A percentile compares a stretch with the other conserved stretches of the same genome.
Evolutionary conservation across 345 rosid species (phyloP).

Genomic region (Linum trigynum): DNA sequence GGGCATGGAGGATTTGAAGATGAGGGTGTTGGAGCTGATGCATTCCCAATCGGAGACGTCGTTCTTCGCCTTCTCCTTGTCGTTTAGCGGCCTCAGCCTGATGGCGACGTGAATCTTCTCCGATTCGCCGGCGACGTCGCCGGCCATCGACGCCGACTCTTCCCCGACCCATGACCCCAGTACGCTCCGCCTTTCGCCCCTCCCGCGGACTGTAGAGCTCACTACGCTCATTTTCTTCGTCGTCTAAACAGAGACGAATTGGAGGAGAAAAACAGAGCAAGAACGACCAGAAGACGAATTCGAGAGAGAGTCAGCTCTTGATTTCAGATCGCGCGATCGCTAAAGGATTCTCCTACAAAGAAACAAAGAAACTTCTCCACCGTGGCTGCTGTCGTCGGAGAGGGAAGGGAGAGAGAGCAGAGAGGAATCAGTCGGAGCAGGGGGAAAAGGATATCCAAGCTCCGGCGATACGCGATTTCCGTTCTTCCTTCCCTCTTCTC

Average conservation of each 20-base stretch:
- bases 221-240: background rate
- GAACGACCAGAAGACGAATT: background rate
- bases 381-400: too few relatives aligned
- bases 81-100: slow-evolving; percentile 57
- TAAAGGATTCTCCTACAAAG: too few relatives aligned
- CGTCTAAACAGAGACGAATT: background rate
- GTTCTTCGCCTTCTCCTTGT: slow-evolving; percentile 40
- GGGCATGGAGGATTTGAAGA: slow-evolving; percentile 41
- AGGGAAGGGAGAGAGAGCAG: too few relatives aligned
- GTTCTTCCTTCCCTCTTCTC: background rate
- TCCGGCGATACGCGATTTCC: too few relatives aligned
- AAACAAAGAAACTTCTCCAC: too few relatives aligned
- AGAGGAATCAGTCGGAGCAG: too few relatives aligned
- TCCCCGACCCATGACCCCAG: background rate
- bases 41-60: slow-evolving; percentile 68
- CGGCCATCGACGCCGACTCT: background rate
- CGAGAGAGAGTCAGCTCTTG: background rate
- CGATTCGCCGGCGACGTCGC: slow-evolving; percentile 16
- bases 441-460: too few relatives aligned
- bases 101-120: slow-evolving; percentile 62
- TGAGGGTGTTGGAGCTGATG: slow-evolving; percentile 40
- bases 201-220: background rate
- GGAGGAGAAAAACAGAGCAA: too few relatives aligned
- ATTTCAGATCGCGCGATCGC: too few relatives aligned
- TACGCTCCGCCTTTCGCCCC: background rate